Base-by-base conservation (phyloP, 768 basidiomycete species). In the Trametes coccinea region DNA sequence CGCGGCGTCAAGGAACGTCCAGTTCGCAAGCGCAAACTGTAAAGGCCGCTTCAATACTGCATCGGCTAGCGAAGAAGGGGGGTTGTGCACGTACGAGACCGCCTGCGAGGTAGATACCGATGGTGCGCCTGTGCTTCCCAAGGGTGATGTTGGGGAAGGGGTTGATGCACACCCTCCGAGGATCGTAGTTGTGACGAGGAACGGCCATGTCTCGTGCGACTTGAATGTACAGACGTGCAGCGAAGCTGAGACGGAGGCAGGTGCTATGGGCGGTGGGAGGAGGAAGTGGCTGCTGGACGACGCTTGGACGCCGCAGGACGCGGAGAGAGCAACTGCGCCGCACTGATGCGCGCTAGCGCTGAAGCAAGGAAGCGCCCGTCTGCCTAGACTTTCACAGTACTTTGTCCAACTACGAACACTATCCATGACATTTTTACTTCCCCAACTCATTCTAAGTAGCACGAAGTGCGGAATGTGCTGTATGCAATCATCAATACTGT, bases 21-120 rank as follows among this genome's bases (percentile, higher is more conserved):
- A 98, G 74, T 92, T 93, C 31, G 93, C 95, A 17, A 98, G 78
- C 0, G 95, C 92, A 74, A 98, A 98, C 95, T 95, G 70, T n/a
- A 52, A 4, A 13, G 53, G 45, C 22, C 22, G 22, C 22, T 22
- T 22, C 22, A 22, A 22, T 22, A 22, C 22, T 22, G 22, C 22
- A 22, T 22, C 22, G 22, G 22, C 22, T 22, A 27, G 17, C 39
- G 30, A 27, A 43, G 45, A 57, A 61, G n/a, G 55, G 54, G 45
- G n/a, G 59, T 41, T 5, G 5, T 53, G 45, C 46, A 84, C 93
- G 65, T 71, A 98, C 95, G 64, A 99, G 79, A 51, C 87, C 95
- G 44, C 96, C 96, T 1, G 95, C 90, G 58, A 93, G 77, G 74
- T 98, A 98, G 10, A 98, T 89, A 17, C 95, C 94, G 17, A 93